These are phyloP conservation scores for Polymyxa betae DNA, from an alignment of 208 protist genomes.

Conservation along the genomic window DNA sequence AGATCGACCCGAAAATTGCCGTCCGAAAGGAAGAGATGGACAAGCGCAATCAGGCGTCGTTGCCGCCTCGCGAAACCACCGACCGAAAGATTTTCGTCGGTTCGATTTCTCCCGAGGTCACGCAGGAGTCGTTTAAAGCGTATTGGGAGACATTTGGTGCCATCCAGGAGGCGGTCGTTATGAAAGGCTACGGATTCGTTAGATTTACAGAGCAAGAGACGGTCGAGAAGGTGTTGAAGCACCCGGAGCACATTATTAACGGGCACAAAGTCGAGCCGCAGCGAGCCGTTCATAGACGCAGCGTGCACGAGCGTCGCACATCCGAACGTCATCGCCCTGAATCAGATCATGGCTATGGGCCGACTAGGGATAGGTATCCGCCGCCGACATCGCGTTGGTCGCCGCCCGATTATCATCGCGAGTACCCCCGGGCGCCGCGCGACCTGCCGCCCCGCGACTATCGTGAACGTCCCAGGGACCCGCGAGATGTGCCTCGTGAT, in stretches of 20 bases:
- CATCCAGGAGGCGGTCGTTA: conserved; percentile 40
- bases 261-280: conserved; percentile 44
- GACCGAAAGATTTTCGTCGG: conserved; percentile 54
- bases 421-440: not conserved
- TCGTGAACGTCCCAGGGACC: not conserved
- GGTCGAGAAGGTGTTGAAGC: not conserved
- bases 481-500: not conserved
- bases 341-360: not conserved
- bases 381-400: not conserved
- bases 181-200: conserved; percentile 47
- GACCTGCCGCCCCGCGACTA: not conserved
- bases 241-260: conserved; percentile 1
- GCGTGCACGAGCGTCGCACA: too few relatives aligned
- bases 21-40: conserved; percentile 52
- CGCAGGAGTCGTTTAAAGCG: not conserved
- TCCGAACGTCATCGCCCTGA: not conserved
- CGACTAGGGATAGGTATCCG: not conserved
- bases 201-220: conserved; percentile 4
- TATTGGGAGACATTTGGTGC: conserved; percentile 24
- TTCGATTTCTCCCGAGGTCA: conserved; percentile 29
- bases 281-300: not conserved
- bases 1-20: conserved; percentile 48
- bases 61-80: not conserved
- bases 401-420: not conserved
- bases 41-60: not conserved